Conservation (phyloP, 805 yeast genomes). For the Saccharomycopsis olivae region DNA sequence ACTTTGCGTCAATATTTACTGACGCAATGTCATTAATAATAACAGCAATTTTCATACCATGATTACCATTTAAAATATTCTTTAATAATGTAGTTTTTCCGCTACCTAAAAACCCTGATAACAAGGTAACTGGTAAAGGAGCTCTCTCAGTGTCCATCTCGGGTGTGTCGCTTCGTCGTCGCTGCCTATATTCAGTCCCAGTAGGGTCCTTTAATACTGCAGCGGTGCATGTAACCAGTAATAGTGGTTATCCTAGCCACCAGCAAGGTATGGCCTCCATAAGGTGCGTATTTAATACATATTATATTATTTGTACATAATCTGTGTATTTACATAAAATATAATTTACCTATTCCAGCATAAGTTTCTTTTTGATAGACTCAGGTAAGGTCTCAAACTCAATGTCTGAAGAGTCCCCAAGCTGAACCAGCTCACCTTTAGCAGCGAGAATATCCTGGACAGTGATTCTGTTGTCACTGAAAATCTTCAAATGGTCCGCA, state of each 20-base stretch:
- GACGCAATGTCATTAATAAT: constrained; percentile 36
- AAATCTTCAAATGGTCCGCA: constrained; percentile 79
- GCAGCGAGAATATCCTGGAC: constrained; percentile 67
- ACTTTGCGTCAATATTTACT: constrained; percentile 33
- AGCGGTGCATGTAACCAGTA: too few relatives aligned
- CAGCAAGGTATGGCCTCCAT: too few relatives aligned
- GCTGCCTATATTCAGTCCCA: too few relatives aligned
- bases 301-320: too few relatives aligned
- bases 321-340: too few relatives aligned
- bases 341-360: too few relatives aligned
- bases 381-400: constrained; percentile 62
- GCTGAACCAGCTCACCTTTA: constrained; percentile 59
- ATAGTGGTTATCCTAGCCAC: too few relatives aligned
- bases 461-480: constrained; percentile 68
- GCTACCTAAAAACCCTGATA: constrained; percentile 37
- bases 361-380: constrained; percentile 27
- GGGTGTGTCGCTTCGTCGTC: too few relatives aligned
- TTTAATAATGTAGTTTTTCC: constrained; percentile 40
- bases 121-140: constrained; percentile 35
- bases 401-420: constrained; percentile 54
- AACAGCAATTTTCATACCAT: constrained; percentile 34
- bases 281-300: too few relatives aligned
- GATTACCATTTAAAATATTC: constrained; percentile 29
- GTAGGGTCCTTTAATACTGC: too few relatives aligned
- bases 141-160: too few relatives aligned